A percentile compares a stretch with the other conserved stretches of the same genome.
Conservation (phyloP, 139 green algal genomes). For the Tetradesmus obliquus region DNA sequence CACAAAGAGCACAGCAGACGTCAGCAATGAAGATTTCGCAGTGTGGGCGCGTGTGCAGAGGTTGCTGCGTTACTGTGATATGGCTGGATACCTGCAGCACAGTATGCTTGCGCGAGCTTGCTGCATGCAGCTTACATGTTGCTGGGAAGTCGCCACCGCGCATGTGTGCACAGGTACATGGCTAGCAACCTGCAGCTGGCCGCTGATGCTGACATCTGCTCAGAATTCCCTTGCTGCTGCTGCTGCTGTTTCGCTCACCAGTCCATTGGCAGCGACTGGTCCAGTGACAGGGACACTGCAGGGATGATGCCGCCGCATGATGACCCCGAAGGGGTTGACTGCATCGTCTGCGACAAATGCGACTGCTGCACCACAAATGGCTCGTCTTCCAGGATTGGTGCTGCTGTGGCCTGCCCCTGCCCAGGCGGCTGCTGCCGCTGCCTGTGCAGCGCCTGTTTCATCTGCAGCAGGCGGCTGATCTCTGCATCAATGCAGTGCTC, state of each 20-base stretch:
- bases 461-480: conserved; percentile 23
- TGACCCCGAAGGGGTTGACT: not conserved
- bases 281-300: not conserved
- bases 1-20: not conserved
- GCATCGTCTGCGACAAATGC: not conserved
- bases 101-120: too few species aligned
- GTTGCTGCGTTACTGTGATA: too few species aligned
- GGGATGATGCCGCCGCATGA: not conserved
- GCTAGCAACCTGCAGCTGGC: not conserved
- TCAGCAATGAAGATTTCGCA: not conserved
- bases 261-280: not conserved
- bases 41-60: too few species aligned
- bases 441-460: conserved; percentile 16
- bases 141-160: too few species aligned
- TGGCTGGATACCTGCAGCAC: too few species aligned
- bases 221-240: not conserved
- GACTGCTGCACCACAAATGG: not conserved
- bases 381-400: conserved; percentile 12
- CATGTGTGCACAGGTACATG: not conserved
- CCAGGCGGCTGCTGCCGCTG: not conserved
- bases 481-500: conserved; percentile 29
- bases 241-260: not conserved
- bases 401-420: not conserved
- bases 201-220: too few species aligned
- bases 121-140: too few species aligned